These are phyloP conservation scores for Pseudogymnoascus sp. DNA, from an alignment of 2,329 filamentous ascomycete genomes.

Conservation along the genomic window DNA sequence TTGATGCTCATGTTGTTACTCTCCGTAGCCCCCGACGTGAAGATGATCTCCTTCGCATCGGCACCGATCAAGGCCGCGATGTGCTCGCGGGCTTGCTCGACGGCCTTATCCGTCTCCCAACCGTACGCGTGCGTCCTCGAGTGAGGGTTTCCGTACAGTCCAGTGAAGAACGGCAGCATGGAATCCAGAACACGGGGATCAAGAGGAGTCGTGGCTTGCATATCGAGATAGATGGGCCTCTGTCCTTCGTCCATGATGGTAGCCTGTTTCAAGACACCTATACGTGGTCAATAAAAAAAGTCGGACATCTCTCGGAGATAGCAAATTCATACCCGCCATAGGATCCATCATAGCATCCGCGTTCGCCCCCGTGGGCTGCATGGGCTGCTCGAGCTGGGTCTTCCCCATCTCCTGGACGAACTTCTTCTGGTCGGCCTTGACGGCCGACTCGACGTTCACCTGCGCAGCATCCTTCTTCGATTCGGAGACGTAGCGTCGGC, in stretches of 20 bases:
- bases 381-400: conserved; percentile 20
- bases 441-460: conserved; percentile 73
- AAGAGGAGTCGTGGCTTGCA: conserved; percentile 93
- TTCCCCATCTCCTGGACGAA: conserved; percentile 51
- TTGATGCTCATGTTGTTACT: conserved; percentile 99
- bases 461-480: conserved; percentile 72
- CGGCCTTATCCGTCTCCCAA: conserved; percentile 94
- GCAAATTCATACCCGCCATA: conserved; percentile 50
- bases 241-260: conserved; percentile 89
- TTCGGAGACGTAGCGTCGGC: conserved; percentile 74
- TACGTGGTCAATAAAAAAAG: conserved; percentile 18
- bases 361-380: conserved; percentile 22
- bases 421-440: conserved; percentile 77
- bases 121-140: conserved; percentile 96
- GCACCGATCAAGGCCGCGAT: conserved; percentile 84
- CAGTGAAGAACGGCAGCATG: conserved; percentile 92
- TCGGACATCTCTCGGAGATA: conserved; percentile 10
- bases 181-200: conserved; percentile 92
- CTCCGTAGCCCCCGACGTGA: conserved; percentile 95
- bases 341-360: conserved; percentile 65
- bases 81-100: conserved; percentile 77
- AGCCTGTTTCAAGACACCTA: conserved; percentile 78
- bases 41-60: conserved; percentile 96
- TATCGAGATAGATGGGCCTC: conserved; percentile 93
- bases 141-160: conserved; percentile 93